Evolutionary conservation across 202 grass and related monocot species (phyloP).

Genomic region (Bolboschoenoplectus hybrid): DNA sequence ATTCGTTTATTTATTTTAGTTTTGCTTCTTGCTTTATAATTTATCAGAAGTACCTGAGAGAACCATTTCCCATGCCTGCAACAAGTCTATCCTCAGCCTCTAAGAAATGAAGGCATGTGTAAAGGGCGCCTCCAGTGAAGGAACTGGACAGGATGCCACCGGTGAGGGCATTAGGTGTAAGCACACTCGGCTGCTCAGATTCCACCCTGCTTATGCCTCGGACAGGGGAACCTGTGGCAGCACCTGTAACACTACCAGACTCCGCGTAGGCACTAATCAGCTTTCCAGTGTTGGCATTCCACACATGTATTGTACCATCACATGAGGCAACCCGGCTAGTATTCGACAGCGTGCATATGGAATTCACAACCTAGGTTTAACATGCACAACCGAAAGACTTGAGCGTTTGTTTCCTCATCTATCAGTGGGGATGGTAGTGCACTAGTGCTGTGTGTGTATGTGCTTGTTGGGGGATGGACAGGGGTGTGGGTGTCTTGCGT

Average conservation of each 20-base stretch:
- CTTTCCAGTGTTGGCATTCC: constrained; percentile 88
- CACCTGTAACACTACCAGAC: constrained; percentile 38
- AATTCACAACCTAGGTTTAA: constrained; percentile 76
- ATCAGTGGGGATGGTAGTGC: not conserved
- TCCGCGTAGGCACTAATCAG: constrained; percentile 77
- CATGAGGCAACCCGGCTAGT: constrained; percentile 85
- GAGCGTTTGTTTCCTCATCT: constrained; percentile 1
- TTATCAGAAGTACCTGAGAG: constrained; percentile 64
- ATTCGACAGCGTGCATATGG: constrained; percentile 67
- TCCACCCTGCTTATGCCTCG: constrained; percentile 49
- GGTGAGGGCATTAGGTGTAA: constrained; percentile 75
- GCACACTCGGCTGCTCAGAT: constrained; percentile 81
- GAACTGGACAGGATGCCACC: constrained; percentile 84
- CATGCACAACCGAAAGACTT: constrained; percentile 30
- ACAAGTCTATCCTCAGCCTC: constrained; percentile 73
- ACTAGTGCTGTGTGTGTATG: too few relatives aligned
- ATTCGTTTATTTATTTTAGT: not conserved
- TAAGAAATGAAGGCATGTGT: constrained; percentile 83
- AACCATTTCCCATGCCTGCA: constrained; percentile 94
- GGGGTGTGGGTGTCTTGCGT: not conserved
- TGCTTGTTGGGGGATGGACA: not conserved
- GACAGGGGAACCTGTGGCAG: constrained; percentile 53
- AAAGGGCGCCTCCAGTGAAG: constrained; percentile 77
- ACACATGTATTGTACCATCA: constrained; percentile 96
- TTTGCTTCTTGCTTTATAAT: not conserved